phyloP scores from a whole-genome alignment of 2,329 filamentous ascomycete species.

The Gremmenia infestans region DNA sequence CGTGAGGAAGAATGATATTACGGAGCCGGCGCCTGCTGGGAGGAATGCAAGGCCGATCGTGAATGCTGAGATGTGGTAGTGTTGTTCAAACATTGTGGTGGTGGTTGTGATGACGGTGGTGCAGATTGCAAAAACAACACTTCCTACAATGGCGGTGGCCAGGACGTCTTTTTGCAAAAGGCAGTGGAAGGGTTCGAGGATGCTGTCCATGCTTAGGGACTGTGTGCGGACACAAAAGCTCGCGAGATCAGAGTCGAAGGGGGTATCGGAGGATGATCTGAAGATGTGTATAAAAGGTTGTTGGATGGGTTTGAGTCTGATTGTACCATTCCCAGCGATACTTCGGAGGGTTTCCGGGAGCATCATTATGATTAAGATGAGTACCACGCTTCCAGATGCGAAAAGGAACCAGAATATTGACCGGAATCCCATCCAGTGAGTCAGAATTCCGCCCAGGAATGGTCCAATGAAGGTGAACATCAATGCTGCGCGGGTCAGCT shows the following conservation, averaged over 20 bases:
- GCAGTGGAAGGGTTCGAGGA: constrained; percentile 7
- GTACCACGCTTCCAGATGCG: constrained; percentile 35
- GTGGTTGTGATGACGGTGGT: constrained; percentile 43
- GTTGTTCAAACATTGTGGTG: constrained; percentile 33
- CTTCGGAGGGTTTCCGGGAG: constrained; percentile 24
- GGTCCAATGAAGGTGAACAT: constrained; percentile 37
- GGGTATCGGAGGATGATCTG: background rate
- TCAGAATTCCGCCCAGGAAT: constrained; percentile 43
- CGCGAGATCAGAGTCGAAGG: background rate
- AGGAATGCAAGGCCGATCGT: constrained; percentile 12
- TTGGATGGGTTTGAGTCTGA: constrained; percentile 32
- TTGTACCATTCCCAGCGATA: constrained; percentile 24
- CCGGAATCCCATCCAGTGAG: constrained; percentile 41
- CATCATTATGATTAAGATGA: constrained; percentile 28
- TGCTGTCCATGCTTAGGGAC: constrained; percentile 31
- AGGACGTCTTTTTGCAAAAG: constrained; percentile 6
- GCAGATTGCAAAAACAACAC: constrained; percentile 40
- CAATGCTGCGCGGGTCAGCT: constrained; percentile 25
- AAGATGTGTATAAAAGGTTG: constrained; percentile 30
- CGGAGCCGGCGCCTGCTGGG: constrained; percentile 42
- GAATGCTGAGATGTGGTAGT: constrained; percentile 7
- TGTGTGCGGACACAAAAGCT: constrained; percentile 34
- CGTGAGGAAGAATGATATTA: constrained; percentile 38
- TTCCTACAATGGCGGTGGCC: constrained; percentile 35
- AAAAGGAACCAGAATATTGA: constrained; percentile 48